These are phyloP conservation scores for Kwoniella shivajii DNA, from an alignment of 1,284 basidiomycete species.

Conservation along the genomic window DNA sequence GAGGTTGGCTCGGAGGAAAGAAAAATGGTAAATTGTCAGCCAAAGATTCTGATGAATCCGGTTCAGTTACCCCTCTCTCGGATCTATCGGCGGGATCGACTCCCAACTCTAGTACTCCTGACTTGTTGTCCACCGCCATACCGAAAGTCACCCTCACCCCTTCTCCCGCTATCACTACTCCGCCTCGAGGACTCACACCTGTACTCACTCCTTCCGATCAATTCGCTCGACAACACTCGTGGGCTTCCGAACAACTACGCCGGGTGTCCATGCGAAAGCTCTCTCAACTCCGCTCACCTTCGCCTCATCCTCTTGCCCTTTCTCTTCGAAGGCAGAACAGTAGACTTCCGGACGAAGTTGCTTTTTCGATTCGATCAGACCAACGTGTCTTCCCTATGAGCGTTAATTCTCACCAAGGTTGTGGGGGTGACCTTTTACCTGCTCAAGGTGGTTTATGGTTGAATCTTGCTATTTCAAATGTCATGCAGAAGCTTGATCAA, in stretches of 20 bases:
- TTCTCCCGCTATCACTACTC: constrained; percentile 17
- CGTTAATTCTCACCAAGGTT: constrained; percentile 32
- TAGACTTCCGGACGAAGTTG: constrained; percentile 47
- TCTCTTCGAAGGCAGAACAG: constrained; percentile 36
- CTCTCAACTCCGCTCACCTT: constrained; percentile 39
- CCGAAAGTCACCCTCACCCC: constrained; percentile 7
- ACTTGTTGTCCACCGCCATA: constrained; percentile 8
- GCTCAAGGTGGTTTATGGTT: constrained; percentile 39
- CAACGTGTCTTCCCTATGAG: constrained; percentile 44
- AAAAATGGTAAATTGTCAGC: constrained; percentile 12
- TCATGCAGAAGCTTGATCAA: constrained; percentile 34
- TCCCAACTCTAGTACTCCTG: constrained; percentile 22
- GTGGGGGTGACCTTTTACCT: constrained; percentile 26
- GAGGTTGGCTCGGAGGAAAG: constrained; percentile 31
- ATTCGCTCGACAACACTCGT: constrained; percentile 17
- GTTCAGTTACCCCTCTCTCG: constrained; percentile 6
- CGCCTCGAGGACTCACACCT: constrained; percentile 9
- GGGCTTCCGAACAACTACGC: constrained; percentile 35
- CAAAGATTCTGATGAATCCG: constrained; percentile 4
- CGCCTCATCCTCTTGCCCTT: constrained; percentile 46
- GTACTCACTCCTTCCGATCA: constrained; percentile 7
- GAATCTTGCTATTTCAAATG: constrained; percentile 30
- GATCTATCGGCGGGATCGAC: constrained; percentile 17
- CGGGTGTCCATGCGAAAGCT: constrained; percentile 42
- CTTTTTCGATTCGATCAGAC: constrained; percentile 40